Conservation (phyloP, 805 yeast genomes). For the Maudiozyma serrabonitensis region DNA sequence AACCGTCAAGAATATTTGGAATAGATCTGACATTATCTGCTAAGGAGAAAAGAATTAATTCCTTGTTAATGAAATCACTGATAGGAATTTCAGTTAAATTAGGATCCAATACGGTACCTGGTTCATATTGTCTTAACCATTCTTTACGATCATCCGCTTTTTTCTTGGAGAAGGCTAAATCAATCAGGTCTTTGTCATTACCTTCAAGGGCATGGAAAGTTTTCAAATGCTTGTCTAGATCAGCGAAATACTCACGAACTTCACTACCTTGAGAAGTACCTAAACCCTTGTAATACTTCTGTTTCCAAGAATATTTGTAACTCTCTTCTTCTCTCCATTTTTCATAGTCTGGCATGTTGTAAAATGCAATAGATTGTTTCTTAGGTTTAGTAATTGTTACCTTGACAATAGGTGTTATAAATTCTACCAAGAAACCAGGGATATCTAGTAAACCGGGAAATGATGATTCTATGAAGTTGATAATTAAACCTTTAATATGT, state of each 20-base stretch:
- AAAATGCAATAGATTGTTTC: conserved; percentile 59
- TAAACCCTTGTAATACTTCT: conserved; percentile 95
- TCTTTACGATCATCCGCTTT: conserved; percentile 96
- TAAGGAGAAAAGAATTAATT: conserved; percentile 87
- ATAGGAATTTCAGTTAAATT: conserved; percentile 70
- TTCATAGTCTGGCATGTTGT: conserved; percentile 93
- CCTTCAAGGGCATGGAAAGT: conserved; percentile 72
- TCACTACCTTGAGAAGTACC: conserved; percentile 87
- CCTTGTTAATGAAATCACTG: conserved; percentile 89
- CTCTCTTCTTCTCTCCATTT: conserved; percentile 86
- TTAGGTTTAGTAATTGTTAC: conserved; percentile 65
- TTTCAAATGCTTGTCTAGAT: conserved; percentile 78
- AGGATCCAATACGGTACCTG: conserved; percentile 89
- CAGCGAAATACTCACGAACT: conserved; percentile 79
- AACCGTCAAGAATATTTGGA: conserved; percentile 88
- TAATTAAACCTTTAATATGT: conserved; percentile 90
- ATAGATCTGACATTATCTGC: conserved; percentile 94
- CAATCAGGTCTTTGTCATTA: conserved; percentile 68
- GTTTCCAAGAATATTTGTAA: conserved; percentile 65
- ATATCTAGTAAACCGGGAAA: conserved; percentile 87
- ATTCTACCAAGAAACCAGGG: conserved; percentile 88
- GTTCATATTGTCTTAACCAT: conserved; percentile 84
- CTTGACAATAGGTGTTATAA: conserved; percentile 93
- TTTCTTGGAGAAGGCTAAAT: conserved; percentile 87
- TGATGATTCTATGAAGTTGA: conserved; percentile 84